Percentiles rank a stretch among this genome's conserved stretches.
These are phyloP conservation scores for Petrea volubilis DNA, from an alignment of 257 asterid genomes.

Conservation along the genomic window DNA sequence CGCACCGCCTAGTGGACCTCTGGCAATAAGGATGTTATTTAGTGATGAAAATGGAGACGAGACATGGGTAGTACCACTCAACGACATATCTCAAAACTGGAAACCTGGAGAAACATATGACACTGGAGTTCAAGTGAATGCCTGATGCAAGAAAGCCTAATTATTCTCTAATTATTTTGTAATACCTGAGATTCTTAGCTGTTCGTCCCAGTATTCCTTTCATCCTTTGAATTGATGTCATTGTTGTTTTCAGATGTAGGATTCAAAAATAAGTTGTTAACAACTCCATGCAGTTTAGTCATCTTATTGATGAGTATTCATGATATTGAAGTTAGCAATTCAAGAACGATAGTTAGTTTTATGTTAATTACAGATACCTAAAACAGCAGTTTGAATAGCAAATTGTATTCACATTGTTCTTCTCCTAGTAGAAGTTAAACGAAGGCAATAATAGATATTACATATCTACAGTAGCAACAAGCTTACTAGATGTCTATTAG, in stretches of 20 bases:
- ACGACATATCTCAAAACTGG: slow-evolving; percentile 72
- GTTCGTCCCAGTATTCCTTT: not conserved
- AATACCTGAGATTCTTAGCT: slow-evolving; percentile 2
- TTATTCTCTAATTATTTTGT: slow-evolving; percentile 7
- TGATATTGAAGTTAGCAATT: not conserved
- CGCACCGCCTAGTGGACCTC: slow-evolving; percentile 70
- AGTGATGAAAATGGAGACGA: slow-evolving; percentile 65
- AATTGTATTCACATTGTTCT: not conserved
- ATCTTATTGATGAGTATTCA: not conserved
- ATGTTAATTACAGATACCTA: not conserved
- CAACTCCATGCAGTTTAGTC: not conserved
- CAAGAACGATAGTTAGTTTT: not conserved
- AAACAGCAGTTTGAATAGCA: not conserved
- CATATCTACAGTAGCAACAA: not conserved
- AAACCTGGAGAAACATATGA: slow-evolving; percentile 70
- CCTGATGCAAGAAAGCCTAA: slow-evolving; percentile 27
- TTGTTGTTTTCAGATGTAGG: not conserved
- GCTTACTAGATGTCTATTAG: not conserved
- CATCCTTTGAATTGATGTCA: slow-evolving; percentile 8
- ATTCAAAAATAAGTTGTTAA: slow-evolving; percentile 1
- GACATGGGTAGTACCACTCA: slow-evolving; percentile 66
- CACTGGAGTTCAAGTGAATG: slow-evolving; percentile 72
- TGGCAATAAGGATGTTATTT: slow-evolving; percentile 73
- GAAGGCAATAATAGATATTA: not conserved
- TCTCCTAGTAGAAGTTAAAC: not conserved